phyloP scores from a whole-genome alignment of 192 early-diverging fungal genomes.

The Allomyces macrogynus region DNA sequence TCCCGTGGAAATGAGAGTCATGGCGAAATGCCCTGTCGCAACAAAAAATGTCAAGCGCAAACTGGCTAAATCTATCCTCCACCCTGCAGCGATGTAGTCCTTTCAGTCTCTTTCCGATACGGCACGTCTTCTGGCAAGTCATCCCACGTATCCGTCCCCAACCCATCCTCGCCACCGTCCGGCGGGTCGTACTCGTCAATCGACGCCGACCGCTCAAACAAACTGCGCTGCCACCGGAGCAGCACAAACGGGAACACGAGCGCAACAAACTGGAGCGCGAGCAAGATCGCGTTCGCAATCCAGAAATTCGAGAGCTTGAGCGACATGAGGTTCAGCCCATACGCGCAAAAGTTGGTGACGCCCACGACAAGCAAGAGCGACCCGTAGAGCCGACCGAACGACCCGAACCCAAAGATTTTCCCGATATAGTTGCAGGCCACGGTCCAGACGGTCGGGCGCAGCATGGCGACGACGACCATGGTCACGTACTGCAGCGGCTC shows the following conservation, averaged over 20 bases:
- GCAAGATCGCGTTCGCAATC: not conserved
- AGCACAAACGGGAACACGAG: conserved; percentile 17
- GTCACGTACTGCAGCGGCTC: not conserved
- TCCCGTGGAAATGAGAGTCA: no score
- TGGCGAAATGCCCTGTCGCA: no score
- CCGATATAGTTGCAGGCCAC: not conserved
- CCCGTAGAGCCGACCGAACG: not conserved
- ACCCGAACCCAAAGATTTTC: not conserved
- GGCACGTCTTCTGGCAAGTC: no score
- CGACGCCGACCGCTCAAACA: no score
- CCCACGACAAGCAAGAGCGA: not conserved
- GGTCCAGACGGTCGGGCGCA: not conserved
- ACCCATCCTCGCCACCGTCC: no score
- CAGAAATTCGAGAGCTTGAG: not conserved
- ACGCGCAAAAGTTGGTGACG: not conserved
- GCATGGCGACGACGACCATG: not conserved
- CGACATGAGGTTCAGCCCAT: not conserved
- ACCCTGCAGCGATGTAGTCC: no score
- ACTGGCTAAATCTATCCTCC: no score
- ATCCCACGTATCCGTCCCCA: no score
- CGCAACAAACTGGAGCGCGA: conserved; percentile 15
- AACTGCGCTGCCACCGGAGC: conserved; percentile 12
- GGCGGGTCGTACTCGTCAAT: no score
- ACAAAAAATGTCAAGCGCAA: no score
- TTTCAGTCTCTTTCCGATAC: no score